Evolutionary conservation across 768 basidiomycete species (phyloP), one percentile per base, ranked within the genome.

Genomic region (Mycena rosella): DNA sequence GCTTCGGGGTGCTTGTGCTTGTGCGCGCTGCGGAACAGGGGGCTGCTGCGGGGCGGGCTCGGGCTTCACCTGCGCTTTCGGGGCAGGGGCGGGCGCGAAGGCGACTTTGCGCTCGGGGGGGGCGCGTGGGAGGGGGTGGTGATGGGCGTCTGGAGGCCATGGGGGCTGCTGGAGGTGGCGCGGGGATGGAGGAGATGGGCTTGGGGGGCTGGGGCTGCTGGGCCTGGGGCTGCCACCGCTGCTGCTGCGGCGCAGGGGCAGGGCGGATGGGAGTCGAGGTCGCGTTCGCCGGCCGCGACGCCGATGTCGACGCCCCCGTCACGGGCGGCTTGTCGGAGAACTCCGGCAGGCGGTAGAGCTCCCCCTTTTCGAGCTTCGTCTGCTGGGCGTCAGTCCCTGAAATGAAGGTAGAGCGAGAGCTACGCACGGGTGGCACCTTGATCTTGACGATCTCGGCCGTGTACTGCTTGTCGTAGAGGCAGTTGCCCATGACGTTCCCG

Each of bases 381-480:
- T 93, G 8, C 40, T 65, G 20, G 22, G 14, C 3, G 53, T 47
- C 49, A 48, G 20, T 36, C 13, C 32, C 22, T 44, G 32, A 68
- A 44, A 20, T 9, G 20, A 49, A 20, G 29, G 7, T 49, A n/a
- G 17, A 54, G 26, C n/a, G 24, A 6, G 65, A 36, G 57, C 60
- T 58, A 86, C 92, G 64, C 73, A 97, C 96, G 5, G 89, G 88
- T 32, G 87, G 86, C 0, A 94, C 89, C 76, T 95, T 97, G 70
- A 99, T 91, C 80, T 96, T 97, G 44, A 87, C 81, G 11, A 99
- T 84, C 75, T 96, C 93, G 53, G 91, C 86, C 0, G 93, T 87
- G 77, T 95, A 98, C 8, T 86, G 78, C 80, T 97, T 98, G 81
- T 99, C 98, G 74, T 99, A 99, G n/a, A 99, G 80, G 78, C 98